Base-by-base conservation (phyloP, 176 grass and related monocot species). In the Carex scoparia region DNA sequence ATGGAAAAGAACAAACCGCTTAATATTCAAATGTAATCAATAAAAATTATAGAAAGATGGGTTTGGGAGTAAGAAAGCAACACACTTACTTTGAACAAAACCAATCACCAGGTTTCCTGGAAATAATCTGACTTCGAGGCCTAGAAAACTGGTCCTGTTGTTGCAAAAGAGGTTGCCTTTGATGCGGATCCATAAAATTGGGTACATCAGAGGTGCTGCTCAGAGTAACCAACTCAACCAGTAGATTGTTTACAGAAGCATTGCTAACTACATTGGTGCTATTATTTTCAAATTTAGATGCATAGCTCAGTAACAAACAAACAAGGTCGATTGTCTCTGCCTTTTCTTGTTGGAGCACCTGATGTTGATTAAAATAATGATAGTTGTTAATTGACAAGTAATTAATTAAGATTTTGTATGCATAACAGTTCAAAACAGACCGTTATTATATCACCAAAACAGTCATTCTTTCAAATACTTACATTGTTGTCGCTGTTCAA, bases 51-150 rank as follows among this genome's bases (percentile, higher is more conserved):
- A 61, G 57, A 53, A 62, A 16, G 13, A 65, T 44, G 69, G 13
- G 0, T 28, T 54, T n/a, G 66, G 53, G 60, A 82, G 30, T 66
- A 76, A 63, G 9, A 59, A 54, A 28, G 4, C n/a, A 66, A 75
- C 32, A 51, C 38, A 87, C 86, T 87, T 86, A 95, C 96, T 85
- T 95, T 84, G 88, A 79, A 79, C 96, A 99, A 86, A 95, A 89
- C 96, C 96, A 95, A 38, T 95, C 91, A 84, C 96, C 95, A 87
- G 87, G 84, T 88, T 93, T 98, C 91, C 91, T 92, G 91, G 94
- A 81, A 58, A 98, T 63, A 95, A 88, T 93, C 85, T 91, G 84
- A 40, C 91, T 80, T 53, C 30, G 63, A 87, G 88, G 86, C 35
- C 84, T 89, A 35, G 81, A 87, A 70, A 84, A 84, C 5, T 14